Evolutionary conservation across 192 early-diverging fungal genomes (phyloP).

Genomic region (Coemansia sp.): DNA sequence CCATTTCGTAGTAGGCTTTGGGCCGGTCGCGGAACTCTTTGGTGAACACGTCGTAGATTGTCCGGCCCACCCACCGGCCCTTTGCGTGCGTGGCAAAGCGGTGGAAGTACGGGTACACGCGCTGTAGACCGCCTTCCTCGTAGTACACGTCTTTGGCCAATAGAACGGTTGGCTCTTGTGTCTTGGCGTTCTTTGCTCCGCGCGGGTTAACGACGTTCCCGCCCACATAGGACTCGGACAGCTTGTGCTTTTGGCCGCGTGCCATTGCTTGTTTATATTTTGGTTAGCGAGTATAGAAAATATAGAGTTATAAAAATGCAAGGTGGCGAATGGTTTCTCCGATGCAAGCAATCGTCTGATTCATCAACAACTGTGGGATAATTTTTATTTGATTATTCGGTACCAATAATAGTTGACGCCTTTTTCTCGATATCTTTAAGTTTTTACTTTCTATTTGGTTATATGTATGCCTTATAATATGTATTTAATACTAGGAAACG

Average conservation of each 20-base stretch:
- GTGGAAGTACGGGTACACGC: conserved; percentile 81
- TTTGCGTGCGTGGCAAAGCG: conserved; percentile 82
- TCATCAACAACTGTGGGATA: conserved; percentile 4
- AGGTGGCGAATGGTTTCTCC: background rate
- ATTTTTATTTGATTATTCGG: background rate
- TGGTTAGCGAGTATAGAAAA: background rate
- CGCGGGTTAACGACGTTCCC: conserved; percentile 11
- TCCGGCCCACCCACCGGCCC: conserved; percentile 80
- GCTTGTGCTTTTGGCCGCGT: conserved; percentile 21
- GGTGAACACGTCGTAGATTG: conserved; percentile 77
- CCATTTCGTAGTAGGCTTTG: conserved; percentile 74
- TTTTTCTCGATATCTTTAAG: too few species aligned
- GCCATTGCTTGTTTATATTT: background rate
- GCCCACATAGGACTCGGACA: conserved; percentile 20
- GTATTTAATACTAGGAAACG: background rate
- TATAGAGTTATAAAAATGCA: background rate
- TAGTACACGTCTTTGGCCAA: conserved; percentile 27
- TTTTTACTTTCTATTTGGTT: too few species aligned
- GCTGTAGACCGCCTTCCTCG: conserved; percentile 27
- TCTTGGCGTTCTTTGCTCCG: conserved; percentile 9
- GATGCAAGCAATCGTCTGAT: background rate
- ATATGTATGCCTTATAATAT: background rate
- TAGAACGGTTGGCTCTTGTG: conserved; percentile 3
- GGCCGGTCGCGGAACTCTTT: conserved; percentile 87
- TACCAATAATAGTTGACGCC: background rate